Conservation (phyloP, 78 protist genomes). For the Dictyostelium purpureum region DNA sequence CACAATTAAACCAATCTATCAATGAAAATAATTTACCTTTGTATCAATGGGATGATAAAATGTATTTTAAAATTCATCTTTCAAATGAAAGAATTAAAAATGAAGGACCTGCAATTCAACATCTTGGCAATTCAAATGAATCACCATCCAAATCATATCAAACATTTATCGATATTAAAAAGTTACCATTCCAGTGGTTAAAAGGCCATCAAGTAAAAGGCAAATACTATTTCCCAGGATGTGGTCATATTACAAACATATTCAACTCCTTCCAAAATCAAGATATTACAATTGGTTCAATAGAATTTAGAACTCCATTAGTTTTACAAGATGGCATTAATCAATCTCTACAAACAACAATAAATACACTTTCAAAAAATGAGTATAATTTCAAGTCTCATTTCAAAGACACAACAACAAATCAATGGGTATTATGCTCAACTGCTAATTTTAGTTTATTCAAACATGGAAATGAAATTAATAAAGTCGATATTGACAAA, state of each 20-base stretch:
- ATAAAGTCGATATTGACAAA: background rate
- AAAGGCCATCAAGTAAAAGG: slow-evolving; percentile 53
- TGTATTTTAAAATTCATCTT: background rate
- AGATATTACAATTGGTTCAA: background rate
- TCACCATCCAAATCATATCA: background rate
- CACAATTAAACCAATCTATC: too few species aligned
- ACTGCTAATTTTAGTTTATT: slow-evolving; percentile 9
- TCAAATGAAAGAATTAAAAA: background rate
- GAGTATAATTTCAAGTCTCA: background rate
- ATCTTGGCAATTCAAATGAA: slow-evolving; percentile 20
- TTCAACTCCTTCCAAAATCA: background rate
- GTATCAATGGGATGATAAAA: slow-evolving; percentile 38
- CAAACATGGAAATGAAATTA: slow-evolving; percentile 40
- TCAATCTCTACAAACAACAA: slow-evolving; percentile 15
- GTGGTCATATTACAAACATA: slow-evolving; percentile 36
- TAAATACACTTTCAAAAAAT: background rate
- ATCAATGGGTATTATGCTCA: background rate
- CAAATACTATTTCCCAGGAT: slow-evolving; percentile 48
- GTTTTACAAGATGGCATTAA: slow-evolving; percentile 22
- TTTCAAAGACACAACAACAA: background rate
- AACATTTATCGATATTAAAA: slow-evolving; percentile 17
- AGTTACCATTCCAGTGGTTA: slow-evolving; percentile 12
- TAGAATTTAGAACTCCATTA: slow-evolving; percentile 17
- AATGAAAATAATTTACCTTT: too few species aligned
- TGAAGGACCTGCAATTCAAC: background rate